Base-by-base conservation (phyloP, 2,329 filamentous ascomycete species). In the Colletotrichum euphorbiae region DNA sequence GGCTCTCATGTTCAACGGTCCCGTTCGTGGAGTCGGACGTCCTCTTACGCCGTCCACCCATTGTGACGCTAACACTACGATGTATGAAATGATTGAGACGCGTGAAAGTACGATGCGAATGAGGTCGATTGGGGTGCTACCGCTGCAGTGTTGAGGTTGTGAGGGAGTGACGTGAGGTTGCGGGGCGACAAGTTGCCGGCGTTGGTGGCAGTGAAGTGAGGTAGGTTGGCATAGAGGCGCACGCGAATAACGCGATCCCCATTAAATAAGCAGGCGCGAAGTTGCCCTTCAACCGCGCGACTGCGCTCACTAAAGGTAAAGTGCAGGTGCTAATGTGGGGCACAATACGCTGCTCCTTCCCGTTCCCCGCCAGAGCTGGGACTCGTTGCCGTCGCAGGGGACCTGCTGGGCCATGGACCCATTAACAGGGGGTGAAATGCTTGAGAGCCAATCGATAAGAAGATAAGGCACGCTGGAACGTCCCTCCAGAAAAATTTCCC, bases 21-120 rank as follows among this genome's bases (percentile, higher is more conserved):
- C 80, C 81, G 48, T 81, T 80, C 36, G 81, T 84, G 21, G 84
- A 84, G 58, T 79, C 78, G 36, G 84, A 85, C 33, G 75, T 75
- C 50, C 79, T 79, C 36, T 84, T 80, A 67, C 70, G 76, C 66
- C 80, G 80, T 68, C 79, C 76, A 80, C 83, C 84, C 73, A 67
- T 67, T 6, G 50, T 59, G 43, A 17, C 48, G 19, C 17, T 15
- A 36, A 50, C 11, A 33, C 45, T 54, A 8, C 40, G 36, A 46
- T 33, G 19, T 19, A 33, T 33, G 31, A 8, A 12, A 11, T 9
- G 38, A 21, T 19, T 24, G n/a, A 24, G 19, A 4, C 3, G 13
- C 4, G 56, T 31, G 48, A 31, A 17, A n/a, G 15, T 15, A 15
- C 11, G 24, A 15, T 9, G 15, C 3, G 28, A 52, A 9, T 28